phyloP scores from a whole-genome alignment of 345 rosid species.

The Kandelia obovata region DNA sequence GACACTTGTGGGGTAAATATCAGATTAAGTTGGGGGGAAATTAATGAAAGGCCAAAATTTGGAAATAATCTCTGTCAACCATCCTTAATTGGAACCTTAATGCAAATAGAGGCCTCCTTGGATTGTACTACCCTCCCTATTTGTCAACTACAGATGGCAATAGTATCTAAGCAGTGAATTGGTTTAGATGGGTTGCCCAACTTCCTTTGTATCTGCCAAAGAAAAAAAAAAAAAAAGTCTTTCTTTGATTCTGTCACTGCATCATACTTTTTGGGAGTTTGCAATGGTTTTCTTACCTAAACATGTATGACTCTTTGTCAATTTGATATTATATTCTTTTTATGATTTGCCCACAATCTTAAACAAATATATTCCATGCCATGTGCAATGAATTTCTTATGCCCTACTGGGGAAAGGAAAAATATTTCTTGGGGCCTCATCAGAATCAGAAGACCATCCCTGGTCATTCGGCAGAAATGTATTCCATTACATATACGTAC shows the following conservation, averaged over 20 bases:
- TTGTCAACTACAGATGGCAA: conserved; percentile 19
- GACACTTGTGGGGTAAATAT: conserved; percentile 17
- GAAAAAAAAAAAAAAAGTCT: neutral
- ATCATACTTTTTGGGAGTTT: conserved; percentile 8
- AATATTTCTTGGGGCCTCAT: neutral
- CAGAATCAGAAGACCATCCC: too few species aligned
- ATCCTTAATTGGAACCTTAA: too few species aligned
- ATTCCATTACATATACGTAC: too few species aligned
- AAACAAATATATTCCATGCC: neutral
- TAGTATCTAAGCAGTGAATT: neutral
- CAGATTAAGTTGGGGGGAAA: conserved; percentile 4
- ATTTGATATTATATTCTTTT: neutral
- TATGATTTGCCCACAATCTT: too few species aligned
- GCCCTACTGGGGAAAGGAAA: neutral
- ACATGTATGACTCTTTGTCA: conserved; percentile 11
- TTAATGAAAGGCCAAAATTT: neutral
- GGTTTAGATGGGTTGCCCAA: conserved; percentile 9
- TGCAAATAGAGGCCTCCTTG: neutral
- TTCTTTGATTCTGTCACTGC: neutral
- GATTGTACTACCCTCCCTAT: conserved; percentile 14
- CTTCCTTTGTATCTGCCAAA: neutral
- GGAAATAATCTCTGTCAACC: too few species aligned
- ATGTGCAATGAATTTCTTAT: conserved; percentile 13
- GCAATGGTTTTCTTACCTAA: conserved; percentile 25
- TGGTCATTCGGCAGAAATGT: too few species aligned